Conservation (phyloP, 1,139 yeast genomes). For the Geotrichum fermentans region DNA sequence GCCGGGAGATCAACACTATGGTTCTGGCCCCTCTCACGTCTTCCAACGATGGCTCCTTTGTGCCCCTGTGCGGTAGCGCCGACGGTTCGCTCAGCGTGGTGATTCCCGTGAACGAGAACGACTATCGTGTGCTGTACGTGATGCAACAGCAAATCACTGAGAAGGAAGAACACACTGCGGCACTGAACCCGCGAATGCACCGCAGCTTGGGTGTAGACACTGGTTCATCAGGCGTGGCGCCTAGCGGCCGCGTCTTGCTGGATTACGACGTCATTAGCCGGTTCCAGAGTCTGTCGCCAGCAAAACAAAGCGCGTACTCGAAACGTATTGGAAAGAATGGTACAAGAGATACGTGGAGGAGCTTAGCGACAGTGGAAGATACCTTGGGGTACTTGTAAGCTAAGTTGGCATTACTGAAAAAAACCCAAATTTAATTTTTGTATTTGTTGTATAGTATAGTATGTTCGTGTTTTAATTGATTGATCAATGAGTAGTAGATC, state of each 20-base stretch:
- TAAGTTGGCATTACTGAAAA: not conserved
- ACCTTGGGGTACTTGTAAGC: conserved; percentile 3
- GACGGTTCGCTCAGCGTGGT: conserved; percentile 79
- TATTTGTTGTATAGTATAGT: not conserved
- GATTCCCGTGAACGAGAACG: conserved; percentile 68
- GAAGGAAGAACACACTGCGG: conserved; percentile 65
- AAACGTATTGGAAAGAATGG: conserved; percentile 37
- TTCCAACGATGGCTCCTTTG: conserved; percentile 27
- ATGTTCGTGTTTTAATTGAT: too few species aligned
- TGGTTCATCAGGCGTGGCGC: conserved; percentile 16
- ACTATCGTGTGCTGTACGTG: conserved; percentile 76
- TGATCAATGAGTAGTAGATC: too few species aligned
- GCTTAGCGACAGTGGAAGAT: conserved; percentile 24
- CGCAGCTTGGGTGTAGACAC: conserved; percentile 26
- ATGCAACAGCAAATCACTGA: conserved; percentile 85
- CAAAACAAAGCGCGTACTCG: conserved; percentile 31
- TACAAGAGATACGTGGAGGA: conserved; percentile 29
- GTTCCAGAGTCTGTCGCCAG: conserved; percentile 27
- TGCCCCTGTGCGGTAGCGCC: conserved; percentile 57
- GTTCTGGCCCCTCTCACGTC: conserved; percentile 44
- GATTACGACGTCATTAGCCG: conserved; percentile 30
- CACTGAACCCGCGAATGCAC: conserved; percentile 63
- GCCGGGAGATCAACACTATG: conserved; percentile 59
- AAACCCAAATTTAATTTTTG: not conserved
- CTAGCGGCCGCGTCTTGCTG: conserved; percentile 25